Base-by-base conservation (phyloP, 1,284 basidiomycete species). In the Sphagnurus paluster region DNA sequence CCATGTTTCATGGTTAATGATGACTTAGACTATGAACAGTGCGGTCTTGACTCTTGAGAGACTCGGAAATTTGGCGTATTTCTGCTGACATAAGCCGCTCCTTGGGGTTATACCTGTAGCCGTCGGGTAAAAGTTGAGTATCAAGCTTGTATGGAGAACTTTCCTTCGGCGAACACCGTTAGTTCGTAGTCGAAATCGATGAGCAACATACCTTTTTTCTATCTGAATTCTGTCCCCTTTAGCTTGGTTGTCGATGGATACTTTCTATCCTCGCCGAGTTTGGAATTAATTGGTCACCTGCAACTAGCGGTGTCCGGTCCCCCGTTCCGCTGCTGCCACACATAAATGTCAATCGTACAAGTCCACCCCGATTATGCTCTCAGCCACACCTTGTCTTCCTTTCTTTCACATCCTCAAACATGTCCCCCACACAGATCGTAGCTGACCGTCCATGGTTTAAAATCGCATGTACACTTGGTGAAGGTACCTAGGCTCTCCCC, bases 1-100 rank as follows among this genome's bases (percentile, higher is more conserved):
- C 92, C 90, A 82, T 95, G 92, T 75, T 93, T 93, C 91, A 94
- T 94, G 63, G 35, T 26, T 34, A 32, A 41, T 30, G 38, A 36
- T 24, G 48, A 44, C n/a, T n/a, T n/a, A n/a, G n/a, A n/a, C n/a
- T n/a, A n/a, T n/a, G n/a, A n/a, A n/a, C n/a, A n/a, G n/a, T n/a
- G n/a, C 21, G 33, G 16, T 6, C 11, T 33, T 3, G 17, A 33
- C 7, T 14, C n/a, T 23, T 39, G 34, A 21, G 25, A 44, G 16
- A 9, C 17, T 5, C 13, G 37, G 25, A 37, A 37, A 23, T 37
- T 48, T 20, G 30, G 17, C 6, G 2, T 14, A n/a, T n/a, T n/a
- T n/a, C n/a, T 16, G 45, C 24, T 51, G 38, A 48, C 19, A 42
- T 51, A 44, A 51, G 49, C 28, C 28, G 28, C 28, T 30, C 14